Evolutionary conservation across 2,329 filamentous ascomycete genomes (phyloP).

Genomic region (Ophiosphaerella narmari): DNA sequence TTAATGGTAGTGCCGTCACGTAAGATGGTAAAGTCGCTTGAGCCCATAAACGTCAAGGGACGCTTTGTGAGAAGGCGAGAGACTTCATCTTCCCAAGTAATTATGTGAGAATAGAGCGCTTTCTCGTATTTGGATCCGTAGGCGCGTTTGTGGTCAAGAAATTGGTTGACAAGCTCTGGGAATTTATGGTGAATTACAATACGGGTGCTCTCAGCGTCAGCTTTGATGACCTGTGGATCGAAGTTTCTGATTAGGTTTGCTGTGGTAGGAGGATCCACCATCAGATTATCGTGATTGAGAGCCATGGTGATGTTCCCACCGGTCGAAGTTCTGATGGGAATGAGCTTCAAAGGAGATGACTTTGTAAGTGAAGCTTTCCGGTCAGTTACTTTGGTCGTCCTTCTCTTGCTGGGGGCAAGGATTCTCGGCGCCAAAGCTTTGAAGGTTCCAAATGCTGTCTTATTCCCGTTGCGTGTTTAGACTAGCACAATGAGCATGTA

Average conservation of each 20-base stretch:
- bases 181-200: constrained; percentile 6
- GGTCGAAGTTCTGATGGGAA: not conserved
- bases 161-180: constrained; percentile 4
- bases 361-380: not conserved
- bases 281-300: constrained; percentile 3
- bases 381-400: not conserved
- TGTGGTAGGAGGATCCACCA: constrained; percentile 3
- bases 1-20: constrained; percentile 1
- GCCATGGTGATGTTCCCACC: not conserved
- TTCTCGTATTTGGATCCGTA: constrained; percentile 8
- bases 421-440: not conserved
- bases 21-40: constrained; percentile 4
- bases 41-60: constrained; percentile 6
- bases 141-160: constrained; percentile 6
- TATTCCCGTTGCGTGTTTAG: not conserved
- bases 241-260: constrained; percentile 9
- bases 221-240: not conserved
- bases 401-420: not conserved
- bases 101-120: not conserved
- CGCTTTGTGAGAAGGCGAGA: constrained; percentile 7
- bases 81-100: constrained; percentile 5
- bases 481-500: not conserved
- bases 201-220: constrained; percentile 5
- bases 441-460: not conserved
- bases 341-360: not conserved